Conservation (phyloP, 768 basidiomycete species). For the Mrakia frigida region DNA sequence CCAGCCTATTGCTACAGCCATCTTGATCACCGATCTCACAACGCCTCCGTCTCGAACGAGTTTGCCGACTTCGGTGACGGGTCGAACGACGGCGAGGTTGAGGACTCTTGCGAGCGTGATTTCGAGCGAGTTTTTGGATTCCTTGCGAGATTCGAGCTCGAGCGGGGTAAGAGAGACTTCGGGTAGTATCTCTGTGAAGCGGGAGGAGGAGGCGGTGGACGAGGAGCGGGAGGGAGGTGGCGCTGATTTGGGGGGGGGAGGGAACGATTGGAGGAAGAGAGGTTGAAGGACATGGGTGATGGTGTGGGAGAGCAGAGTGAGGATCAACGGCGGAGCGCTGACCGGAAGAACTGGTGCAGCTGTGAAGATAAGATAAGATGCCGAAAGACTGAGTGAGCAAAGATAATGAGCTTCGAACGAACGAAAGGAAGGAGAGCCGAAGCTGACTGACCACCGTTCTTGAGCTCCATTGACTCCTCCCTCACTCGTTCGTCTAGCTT, state of each 20-base stretch:
- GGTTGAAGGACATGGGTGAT: constrained; percentile 27
- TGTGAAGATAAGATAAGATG: background rate
- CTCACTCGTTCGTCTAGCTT: constrained; percentile 10
- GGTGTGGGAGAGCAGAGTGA: constrained; percentile 22
- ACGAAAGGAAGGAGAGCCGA: too few relatives aligned
- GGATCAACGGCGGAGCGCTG: constrained; percentile 21
- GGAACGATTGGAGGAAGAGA: constrained; percentile 12
- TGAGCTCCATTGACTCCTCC: background rate
- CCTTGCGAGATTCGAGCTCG: background rate
- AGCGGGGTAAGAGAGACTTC: background rate
- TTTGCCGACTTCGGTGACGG: constrained; percentile 23
- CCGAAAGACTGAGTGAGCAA: background rate
- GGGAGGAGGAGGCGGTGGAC: background rate
- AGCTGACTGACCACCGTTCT: constrained; percentile 1
- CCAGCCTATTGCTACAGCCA: constrained; percentile 26
- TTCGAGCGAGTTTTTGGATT: background rate
- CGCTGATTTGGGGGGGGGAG: background rate
- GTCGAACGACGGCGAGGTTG: background rate
- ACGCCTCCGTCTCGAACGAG: constrained; percentile 29
- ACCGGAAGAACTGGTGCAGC: constrained; percentile 21
- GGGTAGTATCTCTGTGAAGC: constrained; percentile 17
- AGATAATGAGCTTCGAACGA: background rate
- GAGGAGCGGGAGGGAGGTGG: background rate
- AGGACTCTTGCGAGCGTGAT: constrained; percentile 7
- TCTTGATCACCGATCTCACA: constrained; percentile 16